Base-by-base conservation (phyloP, 169 alveolate species). In the Neospora caninum region DNA sequence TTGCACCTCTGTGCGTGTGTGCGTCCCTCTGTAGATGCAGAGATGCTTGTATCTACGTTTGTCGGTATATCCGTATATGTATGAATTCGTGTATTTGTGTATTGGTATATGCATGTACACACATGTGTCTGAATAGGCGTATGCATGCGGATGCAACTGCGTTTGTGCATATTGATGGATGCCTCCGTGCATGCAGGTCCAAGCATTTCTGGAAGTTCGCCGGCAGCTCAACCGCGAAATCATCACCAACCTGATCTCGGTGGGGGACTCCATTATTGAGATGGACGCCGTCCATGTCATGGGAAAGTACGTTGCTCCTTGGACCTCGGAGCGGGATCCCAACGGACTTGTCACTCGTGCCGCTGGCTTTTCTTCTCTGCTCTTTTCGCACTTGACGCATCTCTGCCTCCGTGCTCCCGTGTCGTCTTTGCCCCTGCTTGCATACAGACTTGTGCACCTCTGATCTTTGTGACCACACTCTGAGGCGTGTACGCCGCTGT, bases 231-330 rank as follows among this genome's bases (percentile, higher is more conserved):
- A 98, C 88, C 96, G 97, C 64, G 98, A 96, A 94, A 96, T 96
- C 88, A 97, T 98, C 80, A 98, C 99, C 13, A 99, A 99, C 95
- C 94, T 99, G 70, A 97, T 99, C 36, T 98, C 98, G 83, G 91
- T 98, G 38, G 99, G 99, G 29, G 99, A 99, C 95, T 97, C 99
- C 54, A 93, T 96, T 69, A 97, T 98, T 86, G 99, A 99, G 96
- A 98, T 99, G 96, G 99, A 98, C 87, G 99, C 99, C 13, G 99
- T 98, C 42, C 99, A 98, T 93, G 97, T 97, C 39, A 96, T 99
- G 95, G 99, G 99, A 31, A 95, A 97, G 94, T 91, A 91, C 20
- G 89, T 16, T 18, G 64, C 10, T 34, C 39, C 78, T 6, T 58
- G 54, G n/a, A n/a, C n/a, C 29, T 36, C 10, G 6, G 39, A 7